Base-by-base conservation (phyloP, 495 filamentous ascomycete genomes). In the Cercophora scortea region DNA sequence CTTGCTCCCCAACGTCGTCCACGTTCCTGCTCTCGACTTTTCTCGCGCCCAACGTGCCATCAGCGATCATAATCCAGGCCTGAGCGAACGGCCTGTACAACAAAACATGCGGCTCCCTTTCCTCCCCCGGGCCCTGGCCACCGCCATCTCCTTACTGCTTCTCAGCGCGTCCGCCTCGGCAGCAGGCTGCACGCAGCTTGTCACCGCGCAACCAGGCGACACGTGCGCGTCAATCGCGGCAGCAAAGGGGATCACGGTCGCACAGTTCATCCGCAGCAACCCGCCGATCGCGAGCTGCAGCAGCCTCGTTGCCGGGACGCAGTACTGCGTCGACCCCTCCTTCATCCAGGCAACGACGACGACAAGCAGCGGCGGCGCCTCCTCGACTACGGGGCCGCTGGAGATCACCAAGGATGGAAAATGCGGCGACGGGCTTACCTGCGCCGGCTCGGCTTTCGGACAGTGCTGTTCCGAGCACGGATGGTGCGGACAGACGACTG, bases 351-450 rank as follows among this genome's bases (percentile, higher is more conserved):
- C 40, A 8, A 35, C 45, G 3, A 19, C 64, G 6, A 9, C 64
- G 4, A 55, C 61, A 15, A 15, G 12, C n/a, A 18, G 13, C 25
- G 8, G 13, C 13, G 4, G 41, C 10, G 51, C 56, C 1, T 55
- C 55, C 8, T 13, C 36, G 1, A 12, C 58, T 5, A 62, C 61
- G 12, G 64, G 60, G 19, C 59, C 53, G 54, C 49, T 60, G 46
- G 38, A 55, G 42, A 57, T 81, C 32, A 79, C 74, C 47, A 32
- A 55, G 10, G 76, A 83, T 50, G 80, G 78, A 0, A 73, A 63
- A n/a, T 83, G 80, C 57, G 78, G 79, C 18, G 49, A 52, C 10
- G 70, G 68, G 3, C 60, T 73, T 11, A 81, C 78, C 11, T 84
- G 80, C 56, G 55, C 63, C 8, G 73, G 77, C 1, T 71, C 76